These are phyloP conservation scores for Fraxinus platypoda DNA, from an alignment of 305 asterid species.

Conservation along the genomic window DNA sequence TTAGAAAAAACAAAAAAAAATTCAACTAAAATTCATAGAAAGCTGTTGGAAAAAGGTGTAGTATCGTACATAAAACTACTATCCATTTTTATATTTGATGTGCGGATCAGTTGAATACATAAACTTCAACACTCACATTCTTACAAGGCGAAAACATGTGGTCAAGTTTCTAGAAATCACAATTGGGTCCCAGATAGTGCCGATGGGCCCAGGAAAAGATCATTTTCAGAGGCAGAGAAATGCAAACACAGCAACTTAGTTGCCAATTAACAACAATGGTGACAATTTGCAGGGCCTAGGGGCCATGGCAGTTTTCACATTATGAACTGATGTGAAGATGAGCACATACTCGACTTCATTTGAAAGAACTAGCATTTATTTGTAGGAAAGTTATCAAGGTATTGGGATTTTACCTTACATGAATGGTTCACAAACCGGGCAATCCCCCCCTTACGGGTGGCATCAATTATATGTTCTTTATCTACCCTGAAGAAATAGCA, in stretches of 20 bases:
- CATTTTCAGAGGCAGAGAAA: constrained; percentile 1
- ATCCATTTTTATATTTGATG: neutral
- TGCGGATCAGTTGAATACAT: neutral
- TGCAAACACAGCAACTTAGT: neutral
- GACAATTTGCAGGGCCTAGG: neutral
- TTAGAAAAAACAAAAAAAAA: neutral
- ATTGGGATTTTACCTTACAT: constrained; percentile 41
- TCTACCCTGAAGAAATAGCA: constrained; percentile 70
- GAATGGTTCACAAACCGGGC: constrained; percentile 80
- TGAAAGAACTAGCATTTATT: neutral
- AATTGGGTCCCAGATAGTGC: neutral
- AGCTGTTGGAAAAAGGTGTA: neutral
- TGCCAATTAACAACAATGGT: neutral
- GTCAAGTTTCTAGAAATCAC: neutral
- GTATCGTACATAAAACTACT: neutral
- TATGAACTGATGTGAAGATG: constrained; percentile 1
- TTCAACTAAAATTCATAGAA: neutral
- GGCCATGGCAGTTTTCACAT: neutral
- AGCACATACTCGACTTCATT: neutral
- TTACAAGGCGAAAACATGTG: neutral
- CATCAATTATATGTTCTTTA: constrained; percentile 63
- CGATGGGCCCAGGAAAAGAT: neutral
- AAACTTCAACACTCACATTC: neutral
- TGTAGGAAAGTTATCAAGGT: neutral
- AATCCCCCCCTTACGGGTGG: constrained; percentile 76